Conservation (phyloP, 768 basidiomycete genomes). For the Filobasidium wieringae region DNA sequence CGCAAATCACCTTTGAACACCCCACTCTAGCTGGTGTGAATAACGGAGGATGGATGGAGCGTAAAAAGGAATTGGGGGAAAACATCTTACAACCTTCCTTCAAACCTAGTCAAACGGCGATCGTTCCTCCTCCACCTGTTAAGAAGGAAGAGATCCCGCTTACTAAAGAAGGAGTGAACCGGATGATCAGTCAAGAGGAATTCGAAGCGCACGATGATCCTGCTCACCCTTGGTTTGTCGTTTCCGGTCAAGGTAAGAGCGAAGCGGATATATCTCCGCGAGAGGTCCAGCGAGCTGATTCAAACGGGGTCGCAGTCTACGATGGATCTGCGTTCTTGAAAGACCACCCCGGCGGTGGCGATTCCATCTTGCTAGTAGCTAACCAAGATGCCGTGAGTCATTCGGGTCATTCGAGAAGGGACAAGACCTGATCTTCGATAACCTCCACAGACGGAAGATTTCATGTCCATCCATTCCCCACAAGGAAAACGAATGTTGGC, state of each 20-base stretch:
- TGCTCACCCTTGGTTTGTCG: slow-evolving; percentile 46
- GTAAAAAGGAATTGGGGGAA: slow-evolving; percentile 44
- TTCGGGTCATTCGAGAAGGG: not conserved
- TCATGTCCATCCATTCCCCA: slow-evolving; percentile 53
- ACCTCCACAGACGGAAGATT: slow-evolving; percentile 46
- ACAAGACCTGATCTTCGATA: not conserved
- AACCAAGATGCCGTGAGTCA: slow-evolving; percentile 45
- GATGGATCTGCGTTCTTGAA: slow-evolving; percentile 47
- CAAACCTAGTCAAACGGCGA: slow-evolving; percentile 13
- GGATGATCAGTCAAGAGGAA: slow-evolving; percentile 45
- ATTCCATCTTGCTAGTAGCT: slow-evolving; percentile 49
- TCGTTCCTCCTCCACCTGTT: not conserved
- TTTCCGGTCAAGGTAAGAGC: slow-evolving; percentile 41
- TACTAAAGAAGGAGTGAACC: slow-evolving; percentile 44
- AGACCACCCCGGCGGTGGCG: slow-evolving; percentile 52
- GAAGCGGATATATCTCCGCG: not conserved
- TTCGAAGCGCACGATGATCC: slow-evolving; percentile 40
- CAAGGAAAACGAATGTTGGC: slow-evolving; percentile 45
- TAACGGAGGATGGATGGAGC: slow-evolving; percentile 54
- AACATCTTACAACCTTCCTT: slow-evolving; percentile 45
- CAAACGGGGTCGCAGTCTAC: slow-evolving; percentile 42
- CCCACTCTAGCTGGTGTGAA: slow-evolving; percentile 47
- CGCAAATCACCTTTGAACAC: slow-evolving; percentile 52
- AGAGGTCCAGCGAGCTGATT: not conserved
- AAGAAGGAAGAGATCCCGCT: slow-evolving; percentile 38